These are phyloP conservation scores for Dentipellis sp. DNA, from an alignment of 768 basidiomycete species.

Conservation along the genomic window DNA sequence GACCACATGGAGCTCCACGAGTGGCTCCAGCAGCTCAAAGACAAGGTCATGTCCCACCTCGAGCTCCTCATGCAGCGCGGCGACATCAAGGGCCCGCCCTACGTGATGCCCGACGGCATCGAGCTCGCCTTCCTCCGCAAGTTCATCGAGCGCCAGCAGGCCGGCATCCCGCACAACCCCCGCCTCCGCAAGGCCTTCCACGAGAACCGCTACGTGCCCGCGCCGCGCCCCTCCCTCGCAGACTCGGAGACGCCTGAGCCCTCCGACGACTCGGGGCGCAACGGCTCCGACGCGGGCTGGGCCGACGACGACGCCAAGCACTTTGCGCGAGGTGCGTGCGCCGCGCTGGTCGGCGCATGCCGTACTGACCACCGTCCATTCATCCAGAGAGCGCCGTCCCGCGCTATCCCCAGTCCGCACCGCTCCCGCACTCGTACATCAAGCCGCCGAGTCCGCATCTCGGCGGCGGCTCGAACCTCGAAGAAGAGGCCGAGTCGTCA, in stretches of 20 bases:
- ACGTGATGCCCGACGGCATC: constrained; percentile 70
- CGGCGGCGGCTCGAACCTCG: constrained; percentile 6
- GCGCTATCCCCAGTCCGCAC: not conserved
- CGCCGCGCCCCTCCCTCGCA: constrained; percentile 4
- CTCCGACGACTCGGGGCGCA: constrained; percentile 11
- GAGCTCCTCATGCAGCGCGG: constrained; percentile 84
- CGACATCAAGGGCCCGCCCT: constrained; percentile 78
- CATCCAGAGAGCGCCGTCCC: constrained; percentile 4
- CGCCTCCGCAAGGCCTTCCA: constrained; percentile 40
- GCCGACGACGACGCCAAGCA: constrained; percentile 8
- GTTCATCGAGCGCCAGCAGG: constrained; percentile 72
- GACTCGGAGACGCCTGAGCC: constrained; percentile 11
- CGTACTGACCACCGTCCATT: not conserved
- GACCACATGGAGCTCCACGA: constrained; percentile 87
- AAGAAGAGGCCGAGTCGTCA: constrained; percentile 13
- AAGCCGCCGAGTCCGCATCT: not conserved
- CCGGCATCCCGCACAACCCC: constrained; percentile 73
- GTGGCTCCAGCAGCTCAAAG: constrained; percentile 81
- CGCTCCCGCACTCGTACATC: not conserved
- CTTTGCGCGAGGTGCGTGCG: constrained; percentile 5
- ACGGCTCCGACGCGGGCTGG: constrained; percentile 7
- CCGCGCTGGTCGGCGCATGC: not conserved
- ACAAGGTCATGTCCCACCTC: constrained; percentile 83
- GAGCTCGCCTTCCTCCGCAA: constrained; percentile 73
- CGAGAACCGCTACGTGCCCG: constrained; percentile 5